A percentile compares a stretch with the other conserved stretches of the same genome.
Evolutionary conservation across 2,329 filamentous ascomycete species (phyloP).

Genomic region (Diaporthe vexans): DNA sequence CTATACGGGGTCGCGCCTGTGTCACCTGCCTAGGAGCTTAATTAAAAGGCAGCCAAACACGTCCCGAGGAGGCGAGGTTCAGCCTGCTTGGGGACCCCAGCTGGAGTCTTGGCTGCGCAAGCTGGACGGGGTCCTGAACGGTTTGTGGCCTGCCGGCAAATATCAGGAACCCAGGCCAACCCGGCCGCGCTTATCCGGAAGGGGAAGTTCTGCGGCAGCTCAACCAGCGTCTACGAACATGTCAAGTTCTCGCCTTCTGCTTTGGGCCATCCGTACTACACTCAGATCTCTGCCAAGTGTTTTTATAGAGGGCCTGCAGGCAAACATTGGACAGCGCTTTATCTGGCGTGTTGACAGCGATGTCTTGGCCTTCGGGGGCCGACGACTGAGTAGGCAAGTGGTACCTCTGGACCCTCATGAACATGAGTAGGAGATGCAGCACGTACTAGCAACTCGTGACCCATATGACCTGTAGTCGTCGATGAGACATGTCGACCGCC

Average conservation of each 20-base stretch:
- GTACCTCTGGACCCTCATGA: slow-evolving; percentile 1
- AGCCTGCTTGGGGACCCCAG: slow-evolving; percentile 9
- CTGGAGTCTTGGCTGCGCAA: slow-evolving; percentile 5
- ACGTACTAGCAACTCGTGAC: neutral
- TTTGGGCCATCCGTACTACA: slow-evolving; percentile 5
- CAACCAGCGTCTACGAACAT: neutral
- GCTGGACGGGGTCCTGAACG: neutral
- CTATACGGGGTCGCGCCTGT: slow-evolving; percentile 22
- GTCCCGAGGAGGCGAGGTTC: slow-evolving; percentile 4
- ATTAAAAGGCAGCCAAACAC: slow-evolving; percentile 14
- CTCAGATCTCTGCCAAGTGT: slow-evolving; percentile 16
- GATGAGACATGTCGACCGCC: neutral
- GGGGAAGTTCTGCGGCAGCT: slow-evolving; percentile 9
- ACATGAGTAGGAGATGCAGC: neutral
- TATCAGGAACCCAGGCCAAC: neutral
- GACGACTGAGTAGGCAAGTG: slow-evolving; percentile 38
- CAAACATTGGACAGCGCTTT: slow-evolving; percentile 33
- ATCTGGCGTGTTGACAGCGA: slow-evolving; percentile 19
- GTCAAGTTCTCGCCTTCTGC: slow-evolving; percentile 8
- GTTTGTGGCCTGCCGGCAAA: slow-evolving; percentile 13
- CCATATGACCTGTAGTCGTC: neutral
- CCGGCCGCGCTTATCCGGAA: slow-evolving; percentile 2
- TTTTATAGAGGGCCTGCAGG: neutral
- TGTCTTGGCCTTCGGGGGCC: slow-evolving; percentile 29
- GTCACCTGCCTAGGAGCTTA: slow-evolving; percentile 21